Percentiles rank a stretch among this genome's conserved stretches.
Evolutionary conservation across 2,329 filamentous ascomycete species (phyloP).

Genomic region (Endocalyx cinctus): DNA sequence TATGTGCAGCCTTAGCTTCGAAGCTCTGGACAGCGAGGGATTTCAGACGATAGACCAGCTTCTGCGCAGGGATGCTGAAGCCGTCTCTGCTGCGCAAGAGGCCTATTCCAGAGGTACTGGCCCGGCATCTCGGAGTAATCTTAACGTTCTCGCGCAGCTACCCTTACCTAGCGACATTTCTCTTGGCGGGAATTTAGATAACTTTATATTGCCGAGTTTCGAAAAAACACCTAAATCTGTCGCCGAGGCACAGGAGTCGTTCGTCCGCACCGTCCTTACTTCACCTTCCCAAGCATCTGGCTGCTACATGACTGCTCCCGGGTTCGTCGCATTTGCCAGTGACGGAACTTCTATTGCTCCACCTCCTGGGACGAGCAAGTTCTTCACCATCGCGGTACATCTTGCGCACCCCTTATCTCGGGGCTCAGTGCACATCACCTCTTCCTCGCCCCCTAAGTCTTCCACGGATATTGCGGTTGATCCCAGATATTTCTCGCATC

Average conservation of each 20-base stretch:
- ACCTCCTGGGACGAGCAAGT: conserved; percentile 12
- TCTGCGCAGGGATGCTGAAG: conserved; percentile 12
- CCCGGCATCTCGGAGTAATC: conserved; percentile 15
- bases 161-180: no score
- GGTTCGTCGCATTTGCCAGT: background rate
- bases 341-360: conserved; percentile 1
- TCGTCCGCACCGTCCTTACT: conserved; percentile 5
- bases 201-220: no score
- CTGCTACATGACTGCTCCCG: conserved; percentile 3
- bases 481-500: background rate
- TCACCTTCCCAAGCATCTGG: conserved; percentile 4
- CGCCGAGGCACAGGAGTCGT: conserved; percentile 2
- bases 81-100: conserved; percentile 16
- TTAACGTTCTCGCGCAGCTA: conserved; percentile 15
- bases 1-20: conserved; percentile 15
- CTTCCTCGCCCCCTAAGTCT: conserved; percentile 15
- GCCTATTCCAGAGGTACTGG: conserved; percentile 16
- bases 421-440: conserved; percentile 7
- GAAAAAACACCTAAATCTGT: no score
- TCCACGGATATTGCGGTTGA: background rate
- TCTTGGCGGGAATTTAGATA: no score
- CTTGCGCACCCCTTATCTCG: conserved; percentile 1
- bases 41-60: conserved; percentile 18
- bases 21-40: conserved; percentile 12
- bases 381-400: conserved; percentile 3